Conservation (phyloP, 2,329 filamentous ascomycete species). For the Balansia obtecta region DNA sequence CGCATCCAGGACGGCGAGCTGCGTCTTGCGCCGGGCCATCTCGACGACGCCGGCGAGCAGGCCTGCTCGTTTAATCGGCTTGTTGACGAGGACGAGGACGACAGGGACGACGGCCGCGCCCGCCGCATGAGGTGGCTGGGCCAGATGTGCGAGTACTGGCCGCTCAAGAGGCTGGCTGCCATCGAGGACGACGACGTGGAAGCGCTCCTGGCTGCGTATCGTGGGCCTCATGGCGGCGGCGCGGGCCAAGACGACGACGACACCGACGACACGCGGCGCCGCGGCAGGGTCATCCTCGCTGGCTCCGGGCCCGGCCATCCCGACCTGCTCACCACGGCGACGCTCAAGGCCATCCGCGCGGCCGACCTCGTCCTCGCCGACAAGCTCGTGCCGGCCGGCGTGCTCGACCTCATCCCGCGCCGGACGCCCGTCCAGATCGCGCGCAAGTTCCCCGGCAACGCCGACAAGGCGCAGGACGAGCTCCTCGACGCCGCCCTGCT, state of each 20-base stretch:
- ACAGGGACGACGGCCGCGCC: not conserved
- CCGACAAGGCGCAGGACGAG: slow-evolving; percentile 85
- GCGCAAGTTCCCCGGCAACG: slow-evolving; percentile 94
- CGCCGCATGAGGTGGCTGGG: too few species aligned
- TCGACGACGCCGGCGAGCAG: slow-evolving; percentile 59
- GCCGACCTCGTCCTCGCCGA: slow-evolving; percentile 76
- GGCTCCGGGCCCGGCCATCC: slow-evolving; percentile 90
- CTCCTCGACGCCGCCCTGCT: slow-evolving; percentile 67
- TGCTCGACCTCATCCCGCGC: slow-evolving; percentile 81
- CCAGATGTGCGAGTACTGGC: slow-evolving; percentile 97
- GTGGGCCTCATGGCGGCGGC: too few species aligned
- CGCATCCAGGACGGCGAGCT: slow-evolving; percentile 65
- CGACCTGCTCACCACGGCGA: slow-evolving; percentile 75
- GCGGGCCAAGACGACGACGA: too few species aligned
- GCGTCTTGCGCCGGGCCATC: slow-evolving; percentile 22
- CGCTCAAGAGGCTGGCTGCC: slow-evolving; percentile 65
- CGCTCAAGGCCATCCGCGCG: slow-evolving; percentile 59
- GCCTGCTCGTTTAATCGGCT: slow-evolving; percentile 74
- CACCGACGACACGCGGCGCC: too few species aligned
- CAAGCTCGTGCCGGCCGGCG: slow-evolving; percentile 72
- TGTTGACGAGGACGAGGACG: slow-evolving; percentile 57
- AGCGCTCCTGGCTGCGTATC: slow-evolving; percentile 65
- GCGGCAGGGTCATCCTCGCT: slow-evolving; percentile 75
- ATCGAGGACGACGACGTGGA: slow-evolving; percentile 74
- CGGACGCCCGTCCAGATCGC: slow-evolving; percentile 84